Evolutionary conservation across 371 early-diverging fungal species (phyloP), one percentile per base, ranked within the genome.

Genomic region (Mortierella sp.): DNA sequence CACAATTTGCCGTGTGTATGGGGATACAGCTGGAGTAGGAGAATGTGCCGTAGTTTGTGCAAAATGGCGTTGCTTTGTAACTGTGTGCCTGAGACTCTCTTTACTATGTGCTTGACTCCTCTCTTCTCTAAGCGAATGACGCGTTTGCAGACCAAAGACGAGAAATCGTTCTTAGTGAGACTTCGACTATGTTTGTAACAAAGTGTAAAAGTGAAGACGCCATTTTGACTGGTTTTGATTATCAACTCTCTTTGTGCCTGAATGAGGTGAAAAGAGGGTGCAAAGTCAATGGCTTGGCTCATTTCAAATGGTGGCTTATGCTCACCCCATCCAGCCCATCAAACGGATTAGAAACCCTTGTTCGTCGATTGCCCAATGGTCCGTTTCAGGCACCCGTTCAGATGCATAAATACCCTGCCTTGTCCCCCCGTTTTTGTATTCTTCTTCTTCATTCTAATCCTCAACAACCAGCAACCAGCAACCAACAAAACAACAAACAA

Each of bases 271-370:
- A 61, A 61, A 16, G 34, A 61, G 61, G 8, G 29, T 55, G 22
- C 37, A 31, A n/a, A n/a, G n/a, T n/a, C n/a, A n/a, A 61, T 61
- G 61, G 61, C 61, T 61, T 61, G 39, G 61, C 37, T 13, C 61
- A 61, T 61, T 61, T 61, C 61, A 31, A 61, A 61, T 7, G 34
- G 61, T 61, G 61, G 61, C 61, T 61, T 61, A 16, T 34, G 22
- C 22, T 22, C 31, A 19, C 11, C 31, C 58, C 34, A 19, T 6
- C 55, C 31, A 0, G 1, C 26, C 31, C 31, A 22, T 8, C 2
- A 55, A 31, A 14, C 31, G 31, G 58, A 22, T 9, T 31, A 9
- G 19, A 1, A 29, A 19, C 8, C 8, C 14, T 55, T n/a, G n/a
- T n/a, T n/a, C n/a, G 7, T 58, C 14, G 22, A 22, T 58, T 29